These are phyloP conservation scores for Microsporum canis DNA, from an alignment of 2,329 filamentous ascomycete species.

Conservation along the genomic window DNA sequence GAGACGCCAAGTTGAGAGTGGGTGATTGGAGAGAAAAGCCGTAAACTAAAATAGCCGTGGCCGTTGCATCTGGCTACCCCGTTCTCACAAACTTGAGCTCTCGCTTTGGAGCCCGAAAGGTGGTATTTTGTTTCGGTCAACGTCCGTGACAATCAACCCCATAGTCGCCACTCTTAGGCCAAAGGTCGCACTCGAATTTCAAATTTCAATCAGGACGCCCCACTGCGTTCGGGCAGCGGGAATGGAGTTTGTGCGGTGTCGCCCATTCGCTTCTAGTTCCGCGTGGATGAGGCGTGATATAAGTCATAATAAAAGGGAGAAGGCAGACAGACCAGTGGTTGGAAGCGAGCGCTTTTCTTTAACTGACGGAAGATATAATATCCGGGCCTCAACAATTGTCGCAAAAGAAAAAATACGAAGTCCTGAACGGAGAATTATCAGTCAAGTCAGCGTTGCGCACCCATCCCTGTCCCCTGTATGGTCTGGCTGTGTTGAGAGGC, in stretches of 20 bases:
- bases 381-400: not conserved
- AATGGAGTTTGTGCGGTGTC: not conserved
- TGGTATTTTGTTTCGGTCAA: not conserved
- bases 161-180: not conserved
- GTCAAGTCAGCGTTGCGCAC: not conserved
- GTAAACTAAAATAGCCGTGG: not conserved
- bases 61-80: not conserved
- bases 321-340: not conserved
- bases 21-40: conserved; percentile 1
- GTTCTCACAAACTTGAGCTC: not conserved
- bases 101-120: not conserved
- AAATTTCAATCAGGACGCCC: not conserved
- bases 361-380: conserved; percentile 2
- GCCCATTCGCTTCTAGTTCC: not conserved
- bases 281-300: not conserved
- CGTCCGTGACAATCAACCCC: not conserved
- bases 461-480: not conserved
- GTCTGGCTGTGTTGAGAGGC: conserved; percentile 2
- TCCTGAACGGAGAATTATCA: conserved; percentile 2
- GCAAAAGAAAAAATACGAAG: not conserved
- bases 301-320: not conserved
- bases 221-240: not conserved
- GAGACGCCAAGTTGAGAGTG: not conserved
- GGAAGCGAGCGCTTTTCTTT: not conserved
- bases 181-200: not conserved